Conservation (phyloP, 495 filamentous ascomycete species). For the Daldinia bambusicola region DNA sequence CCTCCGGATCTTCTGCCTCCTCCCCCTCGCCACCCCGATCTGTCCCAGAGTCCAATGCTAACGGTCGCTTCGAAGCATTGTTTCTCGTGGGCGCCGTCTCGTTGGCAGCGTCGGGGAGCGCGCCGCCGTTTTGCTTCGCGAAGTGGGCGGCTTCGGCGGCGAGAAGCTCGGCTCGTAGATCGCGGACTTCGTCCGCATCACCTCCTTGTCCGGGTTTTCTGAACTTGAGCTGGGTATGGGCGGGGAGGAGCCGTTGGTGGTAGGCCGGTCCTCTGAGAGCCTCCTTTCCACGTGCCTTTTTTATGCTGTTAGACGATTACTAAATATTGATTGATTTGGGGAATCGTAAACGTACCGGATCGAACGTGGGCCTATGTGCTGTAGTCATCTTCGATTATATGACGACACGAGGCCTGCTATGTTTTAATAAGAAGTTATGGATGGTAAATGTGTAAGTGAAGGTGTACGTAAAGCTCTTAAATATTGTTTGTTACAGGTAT, state of each 20-base stretch:
- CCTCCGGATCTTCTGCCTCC: constrained; percentile 72
- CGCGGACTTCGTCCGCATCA: constrained; percentile 79
- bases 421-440: constrained; percentile 17
- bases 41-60: constrained; percentile 58
- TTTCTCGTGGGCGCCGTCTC: constrained; percentile 52
- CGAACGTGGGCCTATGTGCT: constrained; percentile 92
- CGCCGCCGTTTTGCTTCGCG: constrained; percentile 78
- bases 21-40: constrained; percentile 59
- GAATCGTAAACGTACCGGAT: constrained; percentile 69
- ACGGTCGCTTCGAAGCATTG: constrained; percentile 69
- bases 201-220: constrained; percentile 90
- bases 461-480: neutral
- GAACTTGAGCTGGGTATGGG: constrained; percentile 89
- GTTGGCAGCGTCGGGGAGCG: constrained; percentile 49
- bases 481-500: constrained; percentile 16
- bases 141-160: constrained; percentile 88
- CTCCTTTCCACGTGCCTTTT: constrained; percentile 91
- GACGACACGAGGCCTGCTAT: neutral
- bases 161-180: constrained; percentile 90
- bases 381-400: constrained; percentile 68
- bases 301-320: constrained; percentile 36
- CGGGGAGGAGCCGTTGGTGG: constrained; percentile 94
- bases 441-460: neutral
- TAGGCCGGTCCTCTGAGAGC: constrained; percentile 93
- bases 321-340: neutral